Base-by-base conservation (phyloP, 2,329 filamentous ascomycete species). In the Rhynchosporium secalis region DNA sequence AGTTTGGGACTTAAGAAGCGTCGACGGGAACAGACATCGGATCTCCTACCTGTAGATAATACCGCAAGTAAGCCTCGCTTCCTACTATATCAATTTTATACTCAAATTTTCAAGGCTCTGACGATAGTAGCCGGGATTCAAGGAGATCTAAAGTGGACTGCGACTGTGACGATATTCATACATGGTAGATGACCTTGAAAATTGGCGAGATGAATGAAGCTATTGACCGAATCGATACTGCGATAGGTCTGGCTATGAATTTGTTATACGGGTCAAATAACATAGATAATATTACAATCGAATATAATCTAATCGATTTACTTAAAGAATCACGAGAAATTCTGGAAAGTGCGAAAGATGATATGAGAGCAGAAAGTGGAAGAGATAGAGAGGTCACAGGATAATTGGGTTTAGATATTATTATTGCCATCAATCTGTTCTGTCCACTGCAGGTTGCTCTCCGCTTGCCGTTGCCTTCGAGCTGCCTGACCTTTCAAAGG, bases 71-170 rank as follows among this genome's bases (percentile, higher is more conserved):
- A 54, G 49, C 33, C 36, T 55, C 20, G 2, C 51, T 55, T n/a
- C 41, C 36, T 12, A 55, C 36, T 29, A 9, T 55, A 20, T 55
- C 41, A n/a, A 41, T 10, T 55, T 41, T 29, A 55, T 41, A 8
- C 51, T 55, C 6, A 43, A 7, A 55, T 55, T 55, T 41, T 41
- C 13, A 55, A 55, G 51, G 51, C 38, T 41, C 36, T 43, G 51
- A 55, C 41, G 36, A 41, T 13, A 20, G 36, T 55, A n/a, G 36
- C n/a, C 36, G 20, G 36, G 51, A 20, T 55, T 55, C 38, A 55
- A 55, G 41, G 51, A 43, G 51, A 55, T 41, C 36, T 55, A 55
- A 55, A 55, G 51, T 55, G 36, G 51, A 55, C 36, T 55, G 51
- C 36, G 51, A 55, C 36, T 55, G n/a, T 55, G 36, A 55, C 5